These are phyloP conservation scores for Aureobasidium melanogenum DNA, from an alignment of 2,329 filamentous ascomycete species.

Conservation along the genomic window DNA sequence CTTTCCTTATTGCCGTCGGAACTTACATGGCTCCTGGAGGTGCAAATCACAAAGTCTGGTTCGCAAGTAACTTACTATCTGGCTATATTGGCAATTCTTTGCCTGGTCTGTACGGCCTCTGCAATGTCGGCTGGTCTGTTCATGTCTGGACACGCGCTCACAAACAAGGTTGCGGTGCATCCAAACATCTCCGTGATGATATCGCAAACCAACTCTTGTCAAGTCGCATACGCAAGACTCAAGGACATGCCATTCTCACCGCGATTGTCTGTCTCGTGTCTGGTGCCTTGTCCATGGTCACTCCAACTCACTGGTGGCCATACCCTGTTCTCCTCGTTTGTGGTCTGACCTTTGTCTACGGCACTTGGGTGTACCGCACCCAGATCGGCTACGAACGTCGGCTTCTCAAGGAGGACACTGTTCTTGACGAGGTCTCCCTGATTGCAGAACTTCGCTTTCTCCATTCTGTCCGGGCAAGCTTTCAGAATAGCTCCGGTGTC, in stretches of 20 bases:
- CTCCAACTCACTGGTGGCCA: background rate
- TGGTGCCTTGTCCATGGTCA: background rate
- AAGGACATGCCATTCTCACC: background rate
- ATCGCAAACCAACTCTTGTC: background rate
- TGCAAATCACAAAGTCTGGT: constrained; percentile 33
- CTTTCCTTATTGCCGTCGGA: constrained; percentile 42
- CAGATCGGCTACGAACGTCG: background rate
- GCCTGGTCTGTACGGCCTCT: constrained; percentile 40
- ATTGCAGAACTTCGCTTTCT: background rate
- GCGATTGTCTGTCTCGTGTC: background rate
- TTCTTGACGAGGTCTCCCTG: background rate
- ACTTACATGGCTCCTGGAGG: constrained; percentile 48
- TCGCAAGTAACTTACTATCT: constrained; percentile 44
- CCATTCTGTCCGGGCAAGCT: background rate
- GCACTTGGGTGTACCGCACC: background rate
- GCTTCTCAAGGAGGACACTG: background rate
- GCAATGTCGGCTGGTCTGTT: constrained; percentile 41
- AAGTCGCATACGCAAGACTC: background rate
- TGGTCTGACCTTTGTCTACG: background rate
- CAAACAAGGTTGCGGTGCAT: constrained; percentile 24
- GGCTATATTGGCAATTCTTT: constrained; percentile 48
- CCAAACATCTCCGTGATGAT: background rate
- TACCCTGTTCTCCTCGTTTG: background rate
- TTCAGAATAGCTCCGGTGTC: background rate
- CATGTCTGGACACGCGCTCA: constrained; percentile 36